phyloP scores from a whole-genome alignment of 345 rosid species.

The Capsella bursapastoris region DNA sequence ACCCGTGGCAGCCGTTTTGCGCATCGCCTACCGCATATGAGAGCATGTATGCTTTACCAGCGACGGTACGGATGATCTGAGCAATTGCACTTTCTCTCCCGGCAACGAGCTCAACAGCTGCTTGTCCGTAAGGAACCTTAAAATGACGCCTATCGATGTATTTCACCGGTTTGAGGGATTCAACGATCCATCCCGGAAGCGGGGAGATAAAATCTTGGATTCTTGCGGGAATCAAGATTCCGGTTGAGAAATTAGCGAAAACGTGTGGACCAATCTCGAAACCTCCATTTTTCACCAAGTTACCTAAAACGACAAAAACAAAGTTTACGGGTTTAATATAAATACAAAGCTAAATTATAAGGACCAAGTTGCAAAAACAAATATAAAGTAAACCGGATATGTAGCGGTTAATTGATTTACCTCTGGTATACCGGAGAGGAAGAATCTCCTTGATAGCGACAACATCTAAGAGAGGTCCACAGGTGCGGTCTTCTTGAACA shows the following conservation, averaged over 20 bases:
- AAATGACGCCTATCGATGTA: conserved; percentile 70
- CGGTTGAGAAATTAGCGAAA: conserved; percentile 82
- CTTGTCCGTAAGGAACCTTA: conserved; percentile 59
- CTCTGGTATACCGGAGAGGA: conserved; percentile 52
- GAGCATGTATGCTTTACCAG: conserved; percentile 53
- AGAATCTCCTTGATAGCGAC: conserved; percentile 80
- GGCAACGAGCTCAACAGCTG: conserved; percentile 69
- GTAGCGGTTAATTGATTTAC: conserved; percentile 33
- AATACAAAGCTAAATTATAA: background rate
- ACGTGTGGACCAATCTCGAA: conserved; percentile 80
- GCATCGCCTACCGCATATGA: conserved; percentile 73
- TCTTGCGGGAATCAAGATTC: conserved; percentile 72
- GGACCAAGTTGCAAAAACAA: conserved; percentile 6
- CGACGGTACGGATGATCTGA: conserved; percentile 65
- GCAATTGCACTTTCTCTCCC: conserved; percentile 96
- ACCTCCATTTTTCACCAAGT: conserved; percentile 76
- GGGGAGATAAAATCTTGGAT: conserved; percentile 63
- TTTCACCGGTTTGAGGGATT: conserved; percentile 81
- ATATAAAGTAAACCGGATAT: background rate
- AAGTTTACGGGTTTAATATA: background rate
- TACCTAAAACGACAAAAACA: conserved; percentile 30
- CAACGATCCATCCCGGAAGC: conserved; percentile 86
- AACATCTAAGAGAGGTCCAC: conserved; percentile 87
- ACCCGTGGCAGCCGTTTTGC: conserved; percentile 71
- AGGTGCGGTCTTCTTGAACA: conserved; percentile 76